phyloP scores from a whole-genome alignment of 2,329 filamentous ascomycete species.

The Verticillium alfalfae region DNA sequence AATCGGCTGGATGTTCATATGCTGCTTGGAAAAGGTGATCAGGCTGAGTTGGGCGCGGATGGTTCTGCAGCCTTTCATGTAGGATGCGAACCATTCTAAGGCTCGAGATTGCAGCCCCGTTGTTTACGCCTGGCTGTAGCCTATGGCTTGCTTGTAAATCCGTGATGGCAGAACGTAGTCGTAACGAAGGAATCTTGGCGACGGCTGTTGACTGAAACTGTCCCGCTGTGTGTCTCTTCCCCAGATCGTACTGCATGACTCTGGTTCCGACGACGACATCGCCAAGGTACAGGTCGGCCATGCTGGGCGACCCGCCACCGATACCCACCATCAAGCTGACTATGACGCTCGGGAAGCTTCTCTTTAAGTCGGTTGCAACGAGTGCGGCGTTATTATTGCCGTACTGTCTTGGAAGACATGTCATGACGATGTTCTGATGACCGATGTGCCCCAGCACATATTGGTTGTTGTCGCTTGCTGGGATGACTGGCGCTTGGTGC shows the following conservation, averaged over 20 bases:
- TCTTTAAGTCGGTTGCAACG: conserved; percentile 9
- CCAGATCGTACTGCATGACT: conserved; percentile 19
- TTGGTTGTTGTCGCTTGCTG: conserved; percentile 13
- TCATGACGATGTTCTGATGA: conserved; percentile 18
- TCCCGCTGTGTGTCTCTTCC: conserved; percentile 9
- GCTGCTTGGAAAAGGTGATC: conserved; percentile 3
- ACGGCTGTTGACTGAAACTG: conserved; percentile 3
- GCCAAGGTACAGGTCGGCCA: conserved; percentile 15
- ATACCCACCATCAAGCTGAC: conserved; percentile 16
- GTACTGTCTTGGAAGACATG: conserved; percentile 15
- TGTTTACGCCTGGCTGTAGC: no score
- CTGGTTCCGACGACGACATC: conserved; percentile 18
- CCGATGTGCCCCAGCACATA: conserved; percentile 16
- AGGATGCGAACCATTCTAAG: no score
- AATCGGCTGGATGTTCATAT: neutral
- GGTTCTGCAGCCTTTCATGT: no score
- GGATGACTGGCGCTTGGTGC: neutral
- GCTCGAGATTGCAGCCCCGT: no score
- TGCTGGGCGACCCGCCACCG: conserved; percentile 13
- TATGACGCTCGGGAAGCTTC: conserved; percentile 7
- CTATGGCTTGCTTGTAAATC: no score
- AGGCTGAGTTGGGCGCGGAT: no score
- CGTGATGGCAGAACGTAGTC: neutral
- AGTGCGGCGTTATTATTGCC: conserved; percentile 15
- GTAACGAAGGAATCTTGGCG: accelerated